phyloP scores from a whole-genome alignment of 1,284 basidiomycete genomes.

The Cutaneotrichosporon sp. region DNA sequence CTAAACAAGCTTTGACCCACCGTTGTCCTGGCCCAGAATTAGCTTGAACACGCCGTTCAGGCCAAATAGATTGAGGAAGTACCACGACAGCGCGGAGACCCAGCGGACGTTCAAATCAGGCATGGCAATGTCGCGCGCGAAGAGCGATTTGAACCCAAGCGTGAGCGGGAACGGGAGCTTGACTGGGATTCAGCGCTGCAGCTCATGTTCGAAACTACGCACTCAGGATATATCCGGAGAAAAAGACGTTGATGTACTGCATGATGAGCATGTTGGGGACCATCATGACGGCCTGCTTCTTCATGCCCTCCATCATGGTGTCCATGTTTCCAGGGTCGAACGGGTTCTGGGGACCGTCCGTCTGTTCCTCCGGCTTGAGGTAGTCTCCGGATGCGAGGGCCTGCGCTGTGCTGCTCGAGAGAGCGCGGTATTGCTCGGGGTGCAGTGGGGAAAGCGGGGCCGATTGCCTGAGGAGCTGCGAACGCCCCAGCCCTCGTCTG shows the following conservation, averaged over 20 bases:
- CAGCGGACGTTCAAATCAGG: slow-evolving; percentile 97
- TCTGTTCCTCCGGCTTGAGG: slow-evolving; percentile 64
- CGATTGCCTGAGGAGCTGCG: slow-evolving; percentile 74
- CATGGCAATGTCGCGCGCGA: slow-evolving; percentile 92
- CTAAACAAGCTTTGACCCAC: slow-evolving; percentile 53
- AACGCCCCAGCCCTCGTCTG: slow-evolving; percentile 77
- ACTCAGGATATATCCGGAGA: slow-evolving; percentile 97
- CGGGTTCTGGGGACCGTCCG: slow-evolving; percentile 56
- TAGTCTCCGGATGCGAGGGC: slow-evolving; percentile 71
- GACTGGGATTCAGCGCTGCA: slow-evolving; percentile 55
- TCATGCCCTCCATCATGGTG: slow-evolving; percentile 98
- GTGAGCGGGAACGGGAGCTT: slow-evolving; percentile 96
- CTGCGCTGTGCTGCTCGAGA: slow-evolving; percentile 66
- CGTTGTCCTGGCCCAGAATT: slow-evolving; percentile 84
- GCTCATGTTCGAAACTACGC: slow-evolving; percentile 47
- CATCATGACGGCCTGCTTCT: slow-evolving; percentile 92
- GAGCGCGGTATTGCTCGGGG: slow-evolving; percentile 64
- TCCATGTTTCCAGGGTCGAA: slow-evolving; percentile 94
- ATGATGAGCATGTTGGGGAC: slow-evolving; percentile 97
- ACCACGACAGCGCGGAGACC: slow-evolving; percentile 99
- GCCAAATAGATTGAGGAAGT: slow-evolving; percentile 98
- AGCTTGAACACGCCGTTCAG: slow-evolving; percentile 92
- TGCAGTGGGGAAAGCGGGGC: slow-evolving; percentile 75
- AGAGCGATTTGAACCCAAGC: slow-evolving; percentile 96
- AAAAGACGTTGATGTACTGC: slow-evolving; percentile 99